These are phyloP conservation scores for Hypomontagnella submonticulosa DNA, from an alignment of 495 filamentous ascomycete species.

Conservation along the genomic window DNA sequence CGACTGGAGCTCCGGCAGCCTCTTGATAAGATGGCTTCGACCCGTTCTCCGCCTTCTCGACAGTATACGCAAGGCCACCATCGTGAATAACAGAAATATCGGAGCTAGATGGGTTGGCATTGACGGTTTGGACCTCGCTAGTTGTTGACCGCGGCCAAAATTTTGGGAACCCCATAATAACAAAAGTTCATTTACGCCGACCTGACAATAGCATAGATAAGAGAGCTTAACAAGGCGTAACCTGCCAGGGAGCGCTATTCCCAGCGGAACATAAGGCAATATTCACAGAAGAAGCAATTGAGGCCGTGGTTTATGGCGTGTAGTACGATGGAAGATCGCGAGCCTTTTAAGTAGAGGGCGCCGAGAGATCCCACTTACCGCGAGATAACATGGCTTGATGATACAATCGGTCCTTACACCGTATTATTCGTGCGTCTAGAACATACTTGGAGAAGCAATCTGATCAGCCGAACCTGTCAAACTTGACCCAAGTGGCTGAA, in stretches of 20 bases:
- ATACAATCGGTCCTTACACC: constrained; percentile 21
- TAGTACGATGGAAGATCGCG: background rate
- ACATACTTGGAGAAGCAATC: background rate
- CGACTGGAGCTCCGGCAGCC: constrained; percentile 70
- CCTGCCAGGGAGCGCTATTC: background rate
- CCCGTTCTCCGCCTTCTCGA: constrained; percentile 66
- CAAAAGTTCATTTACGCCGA: background rate
- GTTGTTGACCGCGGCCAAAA: constrained; percentile 24
- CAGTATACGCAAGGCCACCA: constrained; percentile 61
- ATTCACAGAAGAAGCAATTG: constrained; percentile 4
- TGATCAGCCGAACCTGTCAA: background rate
- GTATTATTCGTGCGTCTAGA: constrained; percentile 9
- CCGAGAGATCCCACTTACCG: constrained; percentile 2
- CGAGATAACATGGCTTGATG: constrained; percentile 28
- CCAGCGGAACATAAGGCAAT: background rate
- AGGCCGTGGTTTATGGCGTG: background rate
- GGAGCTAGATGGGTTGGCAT: constrained; percentile 19
- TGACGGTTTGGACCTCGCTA: constrained; percentile 21
- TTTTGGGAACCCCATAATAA: constrained; percentile 30
- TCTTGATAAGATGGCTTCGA: constrained; percentile 69
- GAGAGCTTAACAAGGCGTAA: background rate
- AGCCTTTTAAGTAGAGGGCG: constrained; percentile 10
- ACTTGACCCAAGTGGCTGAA: constrained; percentile 2
- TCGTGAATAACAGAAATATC: constrained; percentile 47
- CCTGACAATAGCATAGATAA: background rate